Percentiles rank a stretch among this genome's conserved stretches.
phyloP scores from a whole-genome alignment of 805 yeast genomes.

The Lipomyces anomalus region DNA sequence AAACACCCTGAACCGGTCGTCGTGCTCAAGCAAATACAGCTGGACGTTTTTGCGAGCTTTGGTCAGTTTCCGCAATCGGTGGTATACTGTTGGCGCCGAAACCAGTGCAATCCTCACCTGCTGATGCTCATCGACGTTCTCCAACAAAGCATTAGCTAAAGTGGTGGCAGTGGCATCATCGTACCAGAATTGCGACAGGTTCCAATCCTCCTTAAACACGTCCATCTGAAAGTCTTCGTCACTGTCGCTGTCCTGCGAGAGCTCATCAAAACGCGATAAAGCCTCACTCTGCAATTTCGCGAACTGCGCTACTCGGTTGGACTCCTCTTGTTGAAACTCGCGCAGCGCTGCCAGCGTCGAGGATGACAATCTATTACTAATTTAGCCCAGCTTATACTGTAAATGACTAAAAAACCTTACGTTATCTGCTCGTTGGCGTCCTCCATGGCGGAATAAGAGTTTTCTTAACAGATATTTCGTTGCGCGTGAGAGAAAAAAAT shows the following conservation, averaged over 20 bases:
- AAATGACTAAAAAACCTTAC: too few species aligned
- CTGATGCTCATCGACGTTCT: background rate
- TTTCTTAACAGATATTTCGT: too few species aligned
- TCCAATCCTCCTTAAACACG: constrained; percentile 87
- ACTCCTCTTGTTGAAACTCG: constrained; percentile 63
- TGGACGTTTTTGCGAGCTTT: constrained; percentile 5
- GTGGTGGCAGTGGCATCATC: constrained; percentile 65
- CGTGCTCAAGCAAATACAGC: constrained; percentile 58
- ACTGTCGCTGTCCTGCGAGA: constrained; percentile 79
- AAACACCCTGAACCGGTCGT: constrained; percentile 65
- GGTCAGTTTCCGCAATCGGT: constrained; percentile 8
- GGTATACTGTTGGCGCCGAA: constrained; percentile 85
- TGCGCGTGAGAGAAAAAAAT: too few species aligned
- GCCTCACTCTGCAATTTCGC: constrained; percentile 50
- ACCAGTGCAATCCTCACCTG: constrained; percentile 53
- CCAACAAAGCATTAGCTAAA: constrained; percentile 22
- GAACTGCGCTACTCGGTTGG: constrained; percentile 50
- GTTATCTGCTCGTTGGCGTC: too few species aligned
- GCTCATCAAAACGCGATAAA: constrained; percentile 49
- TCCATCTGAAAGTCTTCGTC: constrained; percentile 52
- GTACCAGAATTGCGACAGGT: constrained; percentile 86
- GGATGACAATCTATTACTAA: constrained; percentile 36
- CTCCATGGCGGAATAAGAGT: too few species aligned
- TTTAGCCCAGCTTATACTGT: too few species aligned
- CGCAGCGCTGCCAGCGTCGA: constrained; percentile 50